Evolutionary conservation across 2,329 filamentous ascomycete species (phyloP), one percentile per base, ranked within the genome.

Genomic region (Pseudogymnoascus sp.): DNA sequence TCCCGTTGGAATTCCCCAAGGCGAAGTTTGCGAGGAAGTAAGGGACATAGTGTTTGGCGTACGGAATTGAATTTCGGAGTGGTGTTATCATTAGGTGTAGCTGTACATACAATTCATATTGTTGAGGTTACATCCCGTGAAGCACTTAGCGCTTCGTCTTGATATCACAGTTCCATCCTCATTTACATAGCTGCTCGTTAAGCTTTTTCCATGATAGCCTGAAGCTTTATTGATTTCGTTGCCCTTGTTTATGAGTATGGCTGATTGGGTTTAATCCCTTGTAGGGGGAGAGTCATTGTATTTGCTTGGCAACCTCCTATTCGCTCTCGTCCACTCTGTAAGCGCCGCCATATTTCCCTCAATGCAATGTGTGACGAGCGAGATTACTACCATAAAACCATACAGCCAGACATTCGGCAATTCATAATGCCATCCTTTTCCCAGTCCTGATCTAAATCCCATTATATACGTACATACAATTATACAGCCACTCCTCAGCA

Each of bases 1-100:
- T 97, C 65, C 94, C 94, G 2, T 77, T 97, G 55, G 82, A 87
- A 63, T 97, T 97, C 72, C 94, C 93, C 1, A 92, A 88, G 77
- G 64, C 70, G 7, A 64, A 68, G 1, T 67, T 67, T 63, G 68
- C 67, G 12, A 67, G 67, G 59, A 69, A 59, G 31, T 69, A 62
- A 18, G 29, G 48, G 29, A 33, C 4, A 8, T 35, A 13, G 29
- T 55, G 48, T 55, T 55, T 21, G 48, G 48, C 48, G 48, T 55
- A 18, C 15, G 48, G 29, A 18, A 55, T 12, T 55, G 48, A 33
- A 7, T 4, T 55, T 55, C n/a, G 15, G 48, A 55, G 48, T 33
- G 29, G 29, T 33, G 33, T 33, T 55, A 55, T 55, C 29, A 55
- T 55, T 55, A 55, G 48, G 15, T 55, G 48, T 35, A 55, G 48